Percentiles rank a stretch among this genome's conserved stretches.
Conservation (phyloP, 129 eudicot species). For the Escallonia rubra region DNA sequence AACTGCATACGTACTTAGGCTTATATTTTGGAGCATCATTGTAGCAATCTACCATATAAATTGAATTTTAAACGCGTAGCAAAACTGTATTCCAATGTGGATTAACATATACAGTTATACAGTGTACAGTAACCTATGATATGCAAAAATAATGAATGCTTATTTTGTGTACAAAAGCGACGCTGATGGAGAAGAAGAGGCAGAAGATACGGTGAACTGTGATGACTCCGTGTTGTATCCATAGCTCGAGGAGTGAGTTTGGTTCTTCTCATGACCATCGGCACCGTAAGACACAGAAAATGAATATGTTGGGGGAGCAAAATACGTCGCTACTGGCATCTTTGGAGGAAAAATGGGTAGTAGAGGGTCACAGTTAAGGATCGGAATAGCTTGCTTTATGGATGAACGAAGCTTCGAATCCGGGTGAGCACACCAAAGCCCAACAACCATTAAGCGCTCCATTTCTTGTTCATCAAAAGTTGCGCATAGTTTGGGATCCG, state of each 20-base stretch:
- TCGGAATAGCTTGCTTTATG: constrained; percentile 24
- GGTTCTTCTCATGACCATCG: neutral
- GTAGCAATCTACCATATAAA: no score
- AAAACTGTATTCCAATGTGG: no score
- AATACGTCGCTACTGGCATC: constrained; percentile 22
- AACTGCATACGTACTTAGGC: no score
- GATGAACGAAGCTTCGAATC: constrained; percentile 26
- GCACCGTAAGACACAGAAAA: neutral
- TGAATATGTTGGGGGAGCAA: neutral
- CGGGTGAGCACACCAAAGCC: constrained; percentile 44
- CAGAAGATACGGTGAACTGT: neutral
- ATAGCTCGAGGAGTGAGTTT: neutral
- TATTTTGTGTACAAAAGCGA: neutral
- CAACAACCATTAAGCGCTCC: constrained; percentile 25
- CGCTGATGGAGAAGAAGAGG: neutral
- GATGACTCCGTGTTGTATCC: neutral
- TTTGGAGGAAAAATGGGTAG: constrained; percentile 27
- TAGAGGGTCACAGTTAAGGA: constrained; percentile 19
- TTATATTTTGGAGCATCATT: no score
- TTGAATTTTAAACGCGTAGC: no score
- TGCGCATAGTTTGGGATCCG: constrained; percentile 19
- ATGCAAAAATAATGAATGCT: no score
- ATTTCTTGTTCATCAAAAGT: constrained; percentile 23
- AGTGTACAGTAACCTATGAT: no score
- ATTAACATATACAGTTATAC: no score